Conservation (phyloP, 192 early-diverging fungal species). For the Podila epigama region DNA sequence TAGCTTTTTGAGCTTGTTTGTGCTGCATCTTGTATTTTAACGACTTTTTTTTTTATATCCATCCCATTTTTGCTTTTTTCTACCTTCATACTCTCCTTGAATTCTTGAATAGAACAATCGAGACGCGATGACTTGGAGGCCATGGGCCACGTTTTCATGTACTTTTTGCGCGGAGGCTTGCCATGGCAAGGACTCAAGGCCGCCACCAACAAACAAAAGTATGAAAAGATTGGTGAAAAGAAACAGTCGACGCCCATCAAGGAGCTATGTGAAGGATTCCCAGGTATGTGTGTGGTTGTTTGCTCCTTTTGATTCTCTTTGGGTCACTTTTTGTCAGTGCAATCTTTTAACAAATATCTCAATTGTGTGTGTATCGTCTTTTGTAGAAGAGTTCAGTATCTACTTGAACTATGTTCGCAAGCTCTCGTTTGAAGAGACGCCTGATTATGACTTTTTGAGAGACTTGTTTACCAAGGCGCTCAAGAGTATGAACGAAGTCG, state of each 20-base stretch:
- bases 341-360: neutral
- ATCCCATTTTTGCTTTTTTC: neutral
- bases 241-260: conserved; percentile 90
- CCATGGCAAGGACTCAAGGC: conserved; percentile 99
- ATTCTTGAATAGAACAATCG: conserved; percentile 83
- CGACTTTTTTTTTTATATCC: neutral
- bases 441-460: conserved; percentile 94
- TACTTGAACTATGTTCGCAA: conserved; percentile 92
- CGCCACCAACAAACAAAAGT: conserved; percentile 98
- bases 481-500: conserved; percentile 70
- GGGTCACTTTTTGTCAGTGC: neutral
- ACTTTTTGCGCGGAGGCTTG: conserved; percentile 92
- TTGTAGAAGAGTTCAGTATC: conserved; percentile 83
- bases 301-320: neutral
- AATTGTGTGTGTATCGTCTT: neutral
- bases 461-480: conserved; percentile 85
- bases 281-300: conserved; percentile 62
- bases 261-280: conserved; percentile 91
- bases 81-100: conserved; percentile 6
- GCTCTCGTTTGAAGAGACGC: conserved; percentile 95
- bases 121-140: conserved; percentile 97
- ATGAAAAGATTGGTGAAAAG: conserved; percentile 99
- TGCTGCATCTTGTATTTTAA: neutral
- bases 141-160: conserved; percentile 98
- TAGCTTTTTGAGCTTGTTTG: no score